These are phyloP conservation scores for Heritiera littoralis DNA, from an alignment of 345 rosid species.

Conservation along the genomic window DNA sequence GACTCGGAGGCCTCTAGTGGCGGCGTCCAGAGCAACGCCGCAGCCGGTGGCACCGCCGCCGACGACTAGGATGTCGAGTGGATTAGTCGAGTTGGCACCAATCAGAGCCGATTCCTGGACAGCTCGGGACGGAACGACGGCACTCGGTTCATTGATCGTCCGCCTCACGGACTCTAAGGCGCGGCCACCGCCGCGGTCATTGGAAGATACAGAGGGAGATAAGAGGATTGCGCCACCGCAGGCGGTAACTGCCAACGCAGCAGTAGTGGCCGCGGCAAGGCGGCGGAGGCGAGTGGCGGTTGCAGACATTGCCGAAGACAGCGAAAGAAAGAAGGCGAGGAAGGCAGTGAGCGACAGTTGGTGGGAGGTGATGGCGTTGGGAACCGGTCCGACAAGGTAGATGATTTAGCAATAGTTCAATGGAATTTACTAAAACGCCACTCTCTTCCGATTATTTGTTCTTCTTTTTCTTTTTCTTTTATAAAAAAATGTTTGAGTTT, in stretches of 20 bases:
- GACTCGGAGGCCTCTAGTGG: constrained; percentile 83
- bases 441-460: neutral
- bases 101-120: constrained; percentile 65
- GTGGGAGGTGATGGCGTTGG: constrained; percentile 26
- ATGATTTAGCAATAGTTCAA: neutral
- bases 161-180: constrained; percentile 47
- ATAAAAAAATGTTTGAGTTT: too few species aligned
- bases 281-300: constrained; percentile 62
- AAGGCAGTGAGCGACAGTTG: neutral
- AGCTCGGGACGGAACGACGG: constrained; percentile 67
- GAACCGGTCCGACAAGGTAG: constrained; percentile 23
- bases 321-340: neutral
- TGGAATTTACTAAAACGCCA: constrained; percentile 20
- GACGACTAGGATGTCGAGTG: constrained; percentile 83
- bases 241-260: constrained; percentile 45
- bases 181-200: constrained; percentile 48
- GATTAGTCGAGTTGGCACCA: constrained; percentile 52
- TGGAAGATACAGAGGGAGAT: constrained; percentile 47
- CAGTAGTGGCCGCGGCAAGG: constrained; percentile 27
- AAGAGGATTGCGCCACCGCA: constrained; percentile 42
- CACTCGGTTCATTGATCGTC: constrained; percentile 52
- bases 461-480: neutral
- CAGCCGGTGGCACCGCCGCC: constrained; percentile 99
- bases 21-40: constrained; percentile 95
- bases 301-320: constrained; percentile 43